phyloP scores from a whole-genome alignment of 202 grass and related monocot genomes.

The Bolboschoenoplectus hybrid region DNA sequence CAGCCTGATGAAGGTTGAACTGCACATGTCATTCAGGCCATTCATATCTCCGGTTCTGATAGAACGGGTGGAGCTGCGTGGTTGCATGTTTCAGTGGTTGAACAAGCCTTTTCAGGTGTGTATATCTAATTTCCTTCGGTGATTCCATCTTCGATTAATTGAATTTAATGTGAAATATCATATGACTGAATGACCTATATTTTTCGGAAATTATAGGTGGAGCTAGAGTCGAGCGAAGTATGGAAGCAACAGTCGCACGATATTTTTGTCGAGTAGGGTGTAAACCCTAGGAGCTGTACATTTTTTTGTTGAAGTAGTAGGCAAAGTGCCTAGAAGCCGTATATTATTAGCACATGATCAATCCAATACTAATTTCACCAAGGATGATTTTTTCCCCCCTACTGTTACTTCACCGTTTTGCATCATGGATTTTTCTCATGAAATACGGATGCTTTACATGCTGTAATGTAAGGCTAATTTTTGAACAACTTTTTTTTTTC shows the following conservation, averaged over 20 bases:
- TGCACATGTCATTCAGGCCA: constrained; percentile 63
- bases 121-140: neutral
- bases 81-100: constrained; percentile 74
- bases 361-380: neutral
- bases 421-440: neutral
- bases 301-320: neutral
- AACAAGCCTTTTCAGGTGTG: constrained; percentile 79
- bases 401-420: neutral
- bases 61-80: constrained; percentile 55
- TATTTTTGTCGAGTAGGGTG: constrained; percentile 48
- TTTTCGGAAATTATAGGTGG: constrained; percentile 44
- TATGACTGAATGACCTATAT: constrained; percentile 9
- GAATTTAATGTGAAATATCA: neutral
- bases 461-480: neutral
- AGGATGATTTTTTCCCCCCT: neutral
- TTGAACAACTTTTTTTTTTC: neutral
- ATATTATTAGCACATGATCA: constrained; percentile 3
- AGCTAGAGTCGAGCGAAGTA: constrained; percentile 65
- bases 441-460: neutral
- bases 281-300: neutral
- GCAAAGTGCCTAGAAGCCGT: neutral
- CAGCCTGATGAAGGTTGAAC: constrained; percentile 74
- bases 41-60: constrained; percentile 65
- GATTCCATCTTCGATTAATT: neutral
- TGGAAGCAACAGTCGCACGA: constrained; percentile 85